Base-by-base conservation (phyloP, 768 basidiomycete species). In the Boletus insuetus region DNA sequence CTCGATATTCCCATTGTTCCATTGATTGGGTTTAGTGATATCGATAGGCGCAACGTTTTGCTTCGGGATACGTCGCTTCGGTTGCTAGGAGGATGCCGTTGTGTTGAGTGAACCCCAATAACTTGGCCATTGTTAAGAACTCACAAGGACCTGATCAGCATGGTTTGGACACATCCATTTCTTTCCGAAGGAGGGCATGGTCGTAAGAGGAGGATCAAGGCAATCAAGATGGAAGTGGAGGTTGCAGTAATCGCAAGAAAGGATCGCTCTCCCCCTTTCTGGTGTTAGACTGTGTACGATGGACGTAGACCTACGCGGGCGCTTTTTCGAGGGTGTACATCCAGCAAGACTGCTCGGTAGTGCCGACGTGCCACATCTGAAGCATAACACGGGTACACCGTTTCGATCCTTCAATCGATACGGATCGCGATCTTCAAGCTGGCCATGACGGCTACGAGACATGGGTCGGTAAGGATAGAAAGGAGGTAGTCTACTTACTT, bases 141-240 rank as follows among this genome's bases (percentile, higher is more conserved):
- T 72, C 68, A 96, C 95, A 56, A 91, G 70, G 50, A 86, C 80
- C 54, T 85, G 84, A 60, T 97, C 94, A n/a, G 85, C 86, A 67
- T 99, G 97, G 65, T 96, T 93, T 9, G 97, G 97, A 71, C 97
- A 99, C 94, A 96, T 97, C 95, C 96, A 99, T 70, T 95, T 97
- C 77, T 86, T 90, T 61, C 84, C 84, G 54, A 87, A 84, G 13
- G 88, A 80, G 4, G 97, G 97, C 82, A 98, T 86, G 39, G 80
- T 80, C 22, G 87, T 77, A 55, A 96, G 75, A 9, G 97, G 97
- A 16, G 96, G 97, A 63, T 92, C 88, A 29, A 98, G 77, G 64
- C 97, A 99, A 69, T 98, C 97, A 53, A 98, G 82, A 67, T 99
- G 97, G 91, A 96, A 99, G 69, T 95, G 91, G 43, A 96, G 81